Percentiles rank a stretch among this genome's conserved stretches.
Conservation (phyloP, 176 grass and related monocot species). For the Aegilops tauschii region DNA sequence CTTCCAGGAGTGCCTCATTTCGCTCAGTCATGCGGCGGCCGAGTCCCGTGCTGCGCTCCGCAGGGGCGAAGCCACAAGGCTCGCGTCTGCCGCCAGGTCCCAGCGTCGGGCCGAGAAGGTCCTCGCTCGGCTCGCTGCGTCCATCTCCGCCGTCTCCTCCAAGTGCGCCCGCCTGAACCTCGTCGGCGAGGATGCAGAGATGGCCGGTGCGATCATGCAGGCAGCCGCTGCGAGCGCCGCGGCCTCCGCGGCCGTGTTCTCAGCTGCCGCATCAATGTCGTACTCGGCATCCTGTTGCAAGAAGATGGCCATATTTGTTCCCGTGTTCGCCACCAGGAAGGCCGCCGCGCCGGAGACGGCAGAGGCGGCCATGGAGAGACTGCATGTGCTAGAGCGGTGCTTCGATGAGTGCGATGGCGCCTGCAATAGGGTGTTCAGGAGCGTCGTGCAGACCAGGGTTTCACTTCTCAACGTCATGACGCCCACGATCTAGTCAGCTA, state of each 20-base stretch:
- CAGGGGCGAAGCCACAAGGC: neutral
- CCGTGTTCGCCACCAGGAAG: constrained; percentile 19
- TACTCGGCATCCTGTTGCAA: neutral
- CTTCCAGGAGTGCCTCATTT: constrained; percentile 17
- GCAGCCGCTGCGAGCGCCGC: neutral
- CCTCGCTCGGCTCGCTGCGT: neutral
- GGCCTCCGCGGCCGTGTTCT: constrained; percentile 40
- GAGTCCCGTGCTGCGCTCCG: constrained; percentile 31
- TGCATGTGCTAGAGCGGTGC: constrained; percentile 26
- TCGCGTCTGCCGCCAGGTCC: neutral
- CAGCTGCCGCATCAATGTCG: neutral
- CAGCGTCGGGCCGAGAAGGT: constrained; percentile 43
- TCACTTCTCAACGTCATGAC: constrained; percentile 59
- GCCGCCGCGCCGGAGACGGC: neutral
- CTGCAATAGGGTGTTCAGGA: constrained; percentile 38
- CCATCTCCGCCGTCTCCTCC: neutral
- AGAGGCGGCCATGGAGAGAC: neutral
- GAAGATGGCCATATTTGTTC: neutral
- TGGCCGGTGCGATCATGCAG: constrained; percentile 13
- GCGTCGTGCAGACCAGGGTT: constrained; percentile 42
- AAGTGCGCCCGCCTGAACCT: neutral
- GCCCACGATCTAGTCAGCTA: constrained; percentile 17
- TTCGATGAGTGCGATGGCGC: constrained; percentile 24
- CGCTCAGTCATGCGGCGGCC: neutral
- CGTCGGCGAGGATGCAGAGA: constrained; percentile 18